Evolutionary conservation across 352 stramenopile species (phyloP), one percentile per base, ranked within the genome.

Genomic region (Ochromonadaceae sp.): DNA sequence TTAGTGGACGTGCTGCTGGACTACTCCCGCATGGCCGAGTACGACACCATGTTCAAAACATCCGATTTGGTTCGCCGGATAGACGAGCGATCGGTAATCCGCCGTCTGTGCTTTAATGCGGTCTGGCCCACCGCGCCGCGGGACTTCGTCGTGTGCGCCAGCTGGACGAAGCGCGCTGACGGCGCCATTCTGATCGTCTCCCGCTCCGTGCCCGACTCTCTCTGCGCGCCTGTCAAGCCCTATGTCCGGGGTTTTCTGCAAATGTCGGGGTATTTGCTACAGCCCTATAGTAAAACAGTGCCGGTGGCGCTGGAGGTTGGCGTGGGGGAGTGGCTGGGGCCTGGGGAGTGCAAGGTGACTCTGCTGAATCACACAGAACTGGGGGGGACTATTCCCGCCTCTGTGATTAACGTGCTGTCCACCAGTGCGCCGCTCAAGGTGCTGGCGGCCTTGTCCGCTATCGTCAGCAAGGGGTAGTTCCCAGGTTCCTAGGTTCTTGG

Each of bases 111-210:
- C 35, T 14, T 55, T 39, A 55, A 39, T 14, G n/a, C 39, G 28
- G 47, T 67, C 14, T 68, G 62, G 62, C 62, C 62, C 25, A 67
- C 62, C 28, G 26, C 48, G 53, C n/a, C 30, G 0, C n/a, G 62
- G 30, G 62, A 68, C 26, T 67, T 68, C 26, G 25, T 36, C 35
- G 65, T 65, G 1, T 14, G 59, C 31, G 32, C 26, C 36, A 31
- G 65, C 25, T 68, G 62, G 62, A 17, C 46, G n/a, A 17, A 53
- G 32, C 36, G 59, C n/a, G 31, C 30, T 20, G 55, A 68, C 44
- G 62, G 49, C 10, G 22, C 15, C 20, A 34, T 66, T 0, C n/a
- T 68, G 9, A 53, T 68, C 15, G 10, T 68, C 17, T n/a, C 31
- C 10, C 52, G 47, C 41, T 31, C 31, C 15, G 62, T 47, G 30